Evolutionary conservation across 139 green algal species (phyloP), one percentile per base, ranked within the genome.

Genomic region (Picocystis salinarum): DNA sequence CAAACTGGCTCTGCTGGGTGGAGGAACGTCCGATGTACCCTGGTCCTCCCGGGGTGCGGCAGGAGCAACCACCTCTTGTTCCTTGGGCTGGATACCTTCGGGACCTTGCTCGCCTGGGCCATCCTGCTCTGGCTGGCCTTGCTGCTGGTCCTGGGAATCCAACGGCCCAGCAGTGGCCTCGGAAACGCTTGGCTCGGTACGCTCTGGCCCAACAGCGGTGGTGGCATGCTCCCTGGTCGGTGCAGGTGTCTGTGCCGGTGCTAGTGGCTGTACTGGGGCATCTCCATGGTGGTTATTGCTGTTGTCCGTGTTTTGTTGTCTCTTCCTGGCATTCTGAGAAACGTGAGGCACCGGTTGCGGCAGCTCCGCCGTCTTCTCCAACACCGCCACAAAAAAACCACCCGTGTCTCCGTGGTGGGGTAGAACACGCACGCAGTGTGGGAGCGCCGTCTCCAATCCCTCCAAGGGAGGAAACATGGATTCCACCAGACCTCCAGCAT

Each of bases 381-480:
- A 59, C 24, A 97, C 80, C 5, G 71, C 73, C 36, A 99, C 72
- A 46, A 99, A 99, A 72, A 99, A 99, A 40, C 89, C 85, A 20
- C 89, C 89, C 3, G 85, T 96, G 69, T 99, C 73, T 28, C 71
- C 46, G 45, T 91, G 69, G 69, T 96, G 87, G 4, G 89, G 89
- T 54, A 99, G 64, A 36, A 96, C 75, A 28, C 89, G 70, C 79
- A 96, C 90, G 72, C 79, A 94, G 39, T 70, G 72, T 41, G 93
- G n/a, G n/a, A n/a, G n/a, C n/a, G n/a, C n/a, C n/a, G n/a, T n/a
- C n/a, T n/a, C n/a, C n/a, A n/a, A n/a, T n/a, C n/a, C n/a, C n/a
- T n/a, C n/a, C n/a, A n/a, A n/a, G n/a, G n/a, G n/a, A n/a, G n/a
- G n/a, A n/a, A n/a, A n/a, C n/a, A n/a, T n/a, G n/a, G n/a, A n/a